Evolutionary conservation across 345 rosid genomes (phyloP).

Genomic region (Durio zibethinus): DNA sequence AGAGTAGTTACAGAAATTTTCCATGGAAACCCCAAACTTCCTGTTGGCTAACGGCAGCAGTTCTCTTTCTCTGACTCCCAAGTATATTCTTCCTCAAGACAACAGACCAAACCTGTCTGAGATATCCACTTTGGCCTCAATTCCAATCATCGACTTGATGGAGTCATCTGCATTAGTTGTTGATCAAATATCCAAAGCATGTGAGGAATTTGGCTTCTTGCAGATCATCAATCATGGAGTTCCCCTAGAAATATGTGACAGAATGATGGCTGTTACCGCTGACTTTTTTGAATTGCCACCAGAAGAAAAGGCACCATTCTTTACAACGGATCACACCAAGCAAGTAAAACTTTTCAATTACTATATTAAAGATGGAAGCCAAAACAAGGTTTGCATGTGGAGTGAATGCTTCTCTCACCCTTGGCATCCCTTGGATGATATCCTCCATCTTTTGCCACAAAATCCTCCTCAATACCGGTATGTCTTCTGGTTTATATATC

Average conservation of each 20-base stretch:
- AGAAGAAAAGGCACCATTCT: constrained; percentile 7
- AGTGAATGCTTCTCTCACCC: constrained; percentile 23
- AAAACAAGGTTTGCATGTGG: constrained; percentile 23
- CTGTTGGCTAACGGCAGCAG: not conserved
- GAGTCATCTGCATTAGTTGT: not conserved
- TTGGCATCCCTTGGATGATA: constrained; percentile 13
- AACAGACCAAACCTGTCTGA: constrained; percentile 21
- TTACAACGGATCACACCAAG: constrained; percentile 12
- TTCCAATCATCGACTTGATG: constrained; percentile 22
- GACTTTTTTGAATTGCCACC: constrained; percentile 20
- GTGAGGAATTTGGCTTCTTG: constrained; percentile 27
- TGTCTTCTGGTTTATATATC: too few species aligned
- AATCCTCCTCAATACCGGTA: constrained; percentile 21
- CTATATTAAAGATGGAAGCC: not conserved
- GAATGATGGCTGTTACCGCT: constrained; percentile 8
- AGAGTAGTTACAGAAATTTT: not conserved
- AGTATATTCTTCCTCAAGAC: constrained; percentile 19
- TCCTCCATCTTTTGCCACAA: constrained; percentile 15
- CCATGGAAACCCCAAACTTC: constrained; percentile 11
- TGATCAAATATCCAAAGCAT: constrained; percentile 17
- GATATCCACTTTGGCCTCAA: constrained; percentile 4
- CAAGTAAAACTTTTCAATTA: constrained; percentile 17
- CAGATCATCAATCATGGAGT: constrained; percentile 17
- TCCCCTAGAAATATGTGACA: constrained; percentile 15
- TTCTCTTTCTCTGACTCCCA: not conserved